Evolutionary conservation across 2,329 filamentous ascomycete genomes (phyloP), one percentile per base, ranked within the genome.

Genomic region (Didymella exigua): DNA sequence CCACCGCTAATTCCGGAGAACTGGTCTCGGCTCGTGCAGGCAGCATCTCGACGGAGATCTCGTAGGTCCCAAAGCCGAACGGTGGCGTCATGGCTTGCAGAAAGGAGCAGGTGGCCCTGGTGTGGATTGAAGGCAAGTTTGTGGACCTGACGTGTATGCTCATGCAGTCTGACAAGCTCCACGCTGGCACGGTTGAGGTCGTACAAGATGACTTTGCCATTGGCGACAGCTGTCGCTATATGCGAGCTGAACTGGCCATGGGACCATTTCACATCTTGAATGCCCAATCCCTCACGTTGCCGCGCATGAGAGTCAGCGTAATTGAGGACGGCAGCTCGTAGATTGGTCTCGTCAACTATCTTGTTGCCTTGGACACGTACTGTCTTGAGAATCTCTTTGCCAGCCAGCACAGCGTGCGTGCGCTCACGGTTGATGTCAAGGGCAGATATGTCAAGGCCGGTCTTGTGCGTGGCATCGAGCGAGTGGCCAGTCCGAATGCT

Each of bases 191-290:
- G 82, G 59, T 85, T 83, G 53, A 88, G 76, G 73, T 88, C 85
- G 70, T 88, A 88, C 53, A 88, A 73, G 48, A 86, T 82, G 67
- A 88, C 84, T 64, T 86, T 85, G 59, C 86, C 86, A 74, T 86
- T 87, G 47, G 82, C 82, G 21, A 84, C 86, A 23, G 86, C 86
- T 10, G 85, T 87, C 33, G 85, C 85, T 60, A 88, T 84, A 62
- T 82, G 82, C 56, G 82, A 81, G 63, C 81, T 81, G 68, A 81
- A 86, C 48, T 80, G 79, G 55, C 84, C 82, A 74, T 86, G 85
- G 46, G 86, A 87, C 86, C 86, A 88, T 60, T 86, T 86, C 26
- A 88, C 86, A 71, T 88, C 86, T 58, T 84, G 84, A 60, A 86
- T 84, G 49, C 84, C 83, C 59, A 87, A 77, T 56, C 83, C 83